Evolutionary conservation across 2,329 filamentous ascomycete genomes (phyloP), one percentile per base, ranked within the genome.

Genomic region (Orbilia javanica): DNA sequence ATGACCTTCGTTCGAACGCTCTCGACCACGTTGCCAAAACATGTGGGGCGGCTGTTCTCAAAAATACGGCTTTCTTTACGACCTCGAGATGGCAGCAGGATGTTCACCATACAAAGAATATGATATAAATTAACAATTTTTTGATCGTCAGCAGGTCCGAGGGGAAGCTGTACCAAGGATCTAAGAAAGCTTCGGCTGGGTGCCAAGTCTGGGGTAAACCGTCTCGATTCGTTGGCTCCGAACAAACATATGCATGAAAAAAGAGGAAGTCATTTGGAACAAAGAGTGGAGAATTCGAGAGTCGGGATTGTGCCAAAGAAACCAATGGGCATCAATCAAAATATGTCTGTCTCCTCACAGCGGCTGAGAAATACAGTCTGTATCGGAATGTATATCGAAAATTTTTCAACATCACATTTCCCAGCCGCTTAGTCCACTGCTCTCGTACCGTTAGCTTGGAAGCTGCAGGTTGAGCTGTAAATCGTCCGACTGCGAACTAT

Each of bases 181-280:
- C 52, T 25, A 29, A 52, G 55, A 71, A 71, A 62, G 48, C 46
- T 57, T 71, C 42, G 50, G 67, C n/a, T 29, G 39, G 36, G 11
- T 60, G 69, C 69, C 69, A 73, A 73, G 60, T 66, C 69, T 50
- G 69, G 69, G 69, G 69, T 66, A 73, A 44, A 50, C 25, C 20
- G 46, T 27, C 46, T 46, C 7, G 15, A 57, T 66, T 55, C 27
- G 44, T n/a, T 42, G 18, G 55, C 20, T 57, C 53, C 34, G 34
- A 42, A n/a, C 34, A 42, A 20, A 42, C 20, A 4, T 25, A 25
- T 11, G 11, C 31, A 53, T 8, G 6, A 29, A 29, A 31, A 53
- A 15, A 53, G 25, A 29, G 18, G 31, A 15, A 53, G 25, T 5
- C 11, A n/a, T n/a, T 22, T 25, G 20, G 46, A 42, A 42, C 31